Conservation (phyloP, 1,284 basidiomycete genomes). For the Xerocomus nothofagi region DNA sequence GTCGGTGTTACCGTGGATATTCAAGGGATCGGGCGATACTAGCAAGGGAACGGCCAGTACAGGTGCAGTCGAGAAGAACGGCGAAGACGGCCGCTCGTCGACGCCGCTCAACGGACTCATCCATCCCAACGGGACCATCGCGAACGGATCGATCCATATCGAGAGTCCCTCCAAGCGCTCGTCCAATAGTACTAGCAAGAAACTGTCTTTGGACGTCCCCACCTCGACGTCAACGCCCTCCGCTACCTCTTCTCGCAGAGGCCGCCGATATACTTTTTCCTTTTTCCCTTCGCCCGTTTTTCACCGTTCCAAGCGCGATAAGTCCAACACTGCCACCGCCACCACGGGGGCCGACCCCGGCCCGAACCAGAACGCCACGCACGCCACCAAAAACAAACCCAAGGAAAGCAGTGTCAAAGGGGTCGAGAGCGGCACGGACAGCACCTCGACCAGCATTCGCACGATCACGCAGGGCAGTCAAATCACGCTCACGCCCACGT, state of each 20-base stretch:
- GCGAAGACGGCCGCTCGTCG: not conserved
- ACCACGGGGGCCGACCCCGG: not conserved
- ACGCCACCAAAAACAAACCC: not conserved
- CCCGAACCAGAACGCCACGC: not conserved
- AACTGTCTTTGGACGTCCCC: not conserved
- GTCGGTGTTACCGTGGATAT: conserved; percentile 28
- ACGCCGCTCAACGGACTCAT: not conserved
- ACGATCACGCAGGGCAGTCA: conserved; percentile 29
- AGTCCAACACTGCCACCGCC: conserved; percentile 4
- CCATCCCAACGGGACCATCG: not conserved
- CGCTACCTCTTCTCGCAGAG: conserved; percentile 7
- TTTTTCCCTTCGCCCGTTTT: conserved; percentile 27
- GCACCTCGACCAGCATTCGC: conserved; percentile 23
- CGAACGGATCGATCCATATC: not conserved
- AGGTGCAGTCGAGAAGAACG: not conserved
- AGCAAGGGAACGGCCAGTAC: not conserved
- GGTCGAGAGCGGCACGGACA: conserved; percentile 21
- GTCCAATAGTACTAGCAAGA: not conserved
- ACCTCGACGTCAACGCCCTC: not conserved
- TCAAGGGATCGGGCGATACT: conserved; percentile 9
- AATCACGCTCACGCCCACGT: conserved; percentile 20
- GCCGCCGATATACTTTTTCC: conserved; percentile 28
- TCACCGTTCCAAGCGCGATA: conserved; percentile 20
- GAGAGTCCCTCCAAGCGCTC: not conserved
- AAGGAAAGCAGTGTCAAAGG: not conserved